phyloP scores from a whole-genome alignment of 2,329 filamentous ascomycete species.

The Hypoxylon sp. region DNA sequence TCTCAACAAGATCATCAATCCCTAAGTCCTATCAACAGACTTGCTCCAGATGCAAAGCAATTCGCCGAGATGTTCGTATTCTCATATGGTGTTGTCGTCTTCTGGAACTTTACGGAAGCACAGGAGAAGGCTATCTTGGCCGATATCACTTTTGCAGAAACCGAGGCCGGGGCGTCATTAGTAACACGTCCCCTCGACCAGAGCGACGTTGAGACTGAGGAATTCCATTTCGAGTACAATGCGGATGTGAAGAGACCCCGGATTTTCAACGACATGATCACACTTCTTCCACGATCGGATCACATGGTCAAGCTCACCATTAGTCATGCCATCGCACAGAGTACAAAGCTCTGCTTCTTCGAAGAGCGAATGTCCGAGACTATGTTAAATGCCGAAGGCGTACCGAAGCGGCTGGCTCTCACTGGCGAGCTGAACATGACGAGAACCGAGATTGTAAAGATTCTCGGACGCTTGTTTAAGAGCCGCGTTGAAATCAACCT shows the following conservation, averaged over 20 bases:
- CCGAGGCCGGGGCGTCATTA: conserved; percentile 74
- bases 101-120: conserved; percentile 97
- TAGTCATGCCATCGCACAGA: conserved; percentile 96
- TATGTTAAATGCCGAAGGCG: conserved; percentile 92
- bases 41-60: conserved; percentile 79
- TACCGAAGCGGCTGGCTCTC: conserved; percentile 88
- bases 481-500: conserved; percentile 97
- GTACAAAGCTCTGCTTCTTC: conserved; percentile 95
- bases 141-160: conserved; percentile 89
- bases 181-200: conserved; percentile 86
- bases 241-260: conserved; percentile 86
- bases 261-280: conserved; percentile 99
- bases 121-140: conserved; percentile 98
- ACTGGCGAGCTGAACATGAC: conserved; percentile 94
- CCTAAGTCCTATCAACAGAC: conserved; percentile 68
- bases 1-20: conserved; percentile 56
- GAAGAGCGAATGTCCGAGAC: conserved; percentile 96
- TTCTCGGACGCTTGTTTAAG: conserved; percentile 91
- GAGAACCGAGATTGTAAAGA: conserved; percentile 90
- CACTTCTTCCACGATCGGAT: conserved; percentile 86
- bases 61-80: conserved; percentile 98
- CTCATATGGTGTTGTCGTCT: conserved; percentile 96
- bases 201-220: conserved; percentile 95
- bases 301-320: conserved; percentile 99
- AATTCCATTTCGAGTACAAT: conserved; percentile 99